phyloP scores from a whole-genome alignment of 805 yeast genomes.

The Sugiyamaella floridensis region DNA sequence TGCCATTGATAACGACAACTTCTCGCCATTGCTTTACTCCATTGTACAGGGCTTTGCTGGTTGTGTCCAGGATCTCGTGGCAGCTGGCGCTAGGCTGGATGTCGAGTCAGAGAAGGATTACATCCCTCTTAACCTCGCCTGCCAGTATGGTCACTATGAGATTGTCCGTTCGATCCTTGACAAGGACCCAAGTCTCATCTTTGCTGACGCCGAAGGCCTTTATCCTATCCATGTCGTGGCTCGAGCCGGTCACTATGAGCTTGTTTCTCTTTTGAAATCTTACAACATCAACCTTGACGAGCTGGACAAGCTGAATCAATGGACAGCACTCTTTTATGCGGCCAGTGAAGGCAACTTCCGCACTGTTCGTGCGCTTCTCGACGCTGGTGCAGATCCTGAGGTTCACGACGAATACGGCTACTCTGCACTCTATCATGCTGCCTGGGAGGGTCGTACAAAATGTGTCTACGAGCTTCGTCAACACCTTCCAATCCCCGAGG shows the following conservation, averaged over 20 bases:
- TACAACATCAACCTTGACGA: slow-evolving; percentile 62
- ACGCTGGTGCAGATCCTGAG: slow-evolving; percentile 62
- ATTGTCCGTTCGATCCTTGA: slow-evolving; percentile 59
- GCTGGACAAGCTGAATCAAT: slow-evolving; percentile 76
- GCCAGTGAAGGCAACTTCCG: slow-evolving; percentile 74
- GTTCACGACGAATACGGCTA: slow-evolving; percentile 72
- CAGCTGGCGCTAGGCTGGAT: slow-evolving; percentile 38
- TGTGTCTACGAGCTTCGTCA: slow-evolving; percentile 64
- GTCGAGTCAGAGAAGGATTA: slow-evolving; percentile 42
- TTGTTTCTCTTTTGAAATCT: slow-evolving; percentile 57
- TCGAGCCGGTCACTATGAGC: slow-evolving; percentile 64
- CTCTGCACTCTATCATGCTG: slow-evolving; percentile 80
- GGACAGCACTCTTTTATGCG: slow-evolving; percentile 92
- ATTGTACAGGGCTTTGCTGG: slow-evolving; percentile 60
- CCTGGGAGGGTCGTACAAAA: slow-evolving; percentile 88
- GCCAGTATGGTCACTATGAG: slow-evolving; percentile 70
- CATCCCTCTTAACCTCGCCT: slow-evolving; percentile 68
- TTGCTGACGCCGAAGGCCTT: slow-evolving; percentile 77
- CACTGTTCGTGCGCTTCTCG: slow-evolving; percentile 64
- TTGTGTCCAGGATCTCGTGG: slow-evolving; percentile 44
- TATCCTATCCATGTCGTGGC: slow-evolving; percentile 85
- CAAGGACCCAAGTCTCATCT: slow-evolving; percentile 32
- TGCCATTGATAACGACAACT: slow-evolving; percentile 36
- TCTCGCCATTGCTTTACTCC: slow-evolving; percentile 77
- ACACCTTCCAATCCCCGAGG: not conserved